A percentile compares a stretch with the other conserved stretches of the same genome.
Evolutionary conservation across 2,329 filamentous ascomycete genomes (phyloP).

Genomic region (Pseudogymnoascus pannorum): DNA sequence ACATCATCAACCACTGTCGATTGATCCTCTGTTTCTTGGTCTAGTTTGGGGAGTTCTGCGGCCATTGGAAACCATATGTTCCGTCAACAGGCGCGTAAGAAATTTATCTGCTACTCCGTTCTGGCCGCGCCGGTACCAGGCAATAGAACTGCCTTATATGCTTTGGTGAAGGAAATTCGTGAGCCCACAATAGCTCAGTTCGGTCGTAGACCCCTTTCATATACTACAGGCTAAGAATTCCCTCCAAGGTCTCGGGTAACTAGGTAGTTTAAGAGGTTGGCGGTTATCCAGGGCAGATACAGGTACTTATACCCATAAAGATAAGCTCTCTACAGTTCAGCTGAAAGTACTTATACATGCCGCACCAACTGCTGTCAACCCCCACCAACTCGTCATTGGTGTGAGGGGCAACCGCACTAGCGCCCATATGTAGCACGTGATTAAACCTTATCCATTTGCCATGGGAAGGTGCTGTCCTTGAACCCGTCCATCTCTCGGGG

Average conservation of each 20-base stretch:
- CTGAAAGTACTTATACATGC: not conserved
- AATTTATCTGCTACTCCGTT: not conserved
- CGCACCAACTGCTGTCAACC: not conserved
- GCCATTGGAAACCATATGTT: not conserved
- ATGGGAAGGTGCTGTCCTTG: not conserved
- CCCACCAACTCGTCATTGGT: not conserved
- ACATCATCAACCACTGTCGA: not conserved
- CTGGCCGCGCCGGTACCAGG: not conserved
- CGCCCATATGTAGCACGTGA: not conserved
- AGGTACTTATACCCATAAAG: not conserved
- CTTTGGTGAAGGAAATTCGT: not conserved
- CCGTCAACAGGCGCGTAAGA: not conserved
- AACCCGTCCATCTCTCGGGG: not conserved
- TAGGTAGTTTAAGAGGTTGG: conserved; percentile 2
- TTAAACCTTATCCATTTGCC: not conserved
- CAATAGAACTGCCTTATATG: not conserved
- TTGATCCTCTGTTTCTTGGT: not conserved
- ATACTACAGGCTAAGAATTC: not conserved
- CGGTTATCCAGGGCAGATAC: not conserved
- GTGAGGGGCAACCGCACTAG: not conserved
- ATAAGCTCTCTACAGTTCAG: not conserved
- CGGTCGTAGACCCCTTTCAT: not conserved
- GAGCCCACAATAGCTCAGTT: not conserved
- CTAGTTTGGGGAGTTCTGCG: not conserved
- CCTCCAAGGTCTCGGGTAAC: not conserved